A percentile compares a stretch with the other conserved stretches of the same genome.
Evolutionary conservation across 2,329 filamentous ascomycete genomes (phyloP).

Genomic region (Albifimbria verrucaria): DNA sequence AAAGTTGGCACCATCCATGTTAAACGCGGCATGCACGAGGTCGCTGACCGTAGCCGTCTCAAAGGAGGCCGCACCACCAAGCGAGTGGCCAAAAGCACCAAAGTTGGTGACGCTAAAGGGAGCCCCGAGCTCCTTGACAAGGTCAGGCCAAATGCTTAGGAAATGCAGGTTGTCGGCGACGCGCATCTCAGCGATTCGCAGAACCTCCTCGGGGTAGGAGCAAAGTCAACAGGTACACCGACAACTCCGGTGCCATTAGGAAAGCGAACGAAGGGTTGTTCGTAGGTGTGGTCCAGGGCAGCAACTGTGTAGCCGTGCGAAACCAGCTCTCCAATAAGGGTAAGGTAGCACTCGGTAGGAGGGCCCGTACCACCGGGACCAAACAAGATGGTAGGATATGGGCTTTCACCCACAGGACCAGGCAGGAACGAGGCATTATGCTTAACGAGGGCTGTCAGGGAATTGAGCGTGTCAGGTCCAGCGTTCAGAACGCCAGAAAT

Average conservation of each 20-base stretch:
- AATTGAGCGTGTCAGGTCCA: slow-evolving; percentile 5
- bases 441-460: slow-evolving; percentile 9
- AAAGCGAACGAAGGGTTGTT: slow-evolving; percentile 22
- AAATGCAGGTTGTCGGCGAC: slow-evolving; percentile 10
- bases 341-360: slow-evolving; percentile 8
- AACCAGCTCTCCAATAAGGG: slow-evolving; percentile 7
- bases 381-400: slow-evolving; percentile 8
- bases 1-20: slow-evolving; percentile 15
- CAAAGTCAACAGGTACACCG: slow-evolving; percentile 6
- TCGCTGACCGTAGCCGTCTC: slow-evolving; percentile 8
- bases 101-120: slow-evolving; percentile 14
- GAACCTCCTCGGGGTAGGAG: background rate
- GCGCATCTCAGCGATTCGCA: background rate
- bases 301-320: slow-evolving; percentile 18
- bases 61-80: slow-evolving; percentile 17
- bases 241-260: slow-evolving; percentile 22
- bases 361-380: slow-evolving; percentile 9
- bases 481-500: background rate
- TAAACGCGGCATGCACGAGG: slow-evolving; percentile 13
- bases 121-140: slow-evolving; percentile 11
- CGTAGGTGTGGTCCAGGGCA: slow-evolving; percentile 22
- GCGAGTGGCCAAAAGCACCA: slow-evolving; percentile 17
- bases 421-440: slow-evolving; percentile 8
- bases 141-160: slow-evolving; percentile 11
- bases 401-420: background rate